These are phyloP conservation scores for Acrocalymma vagum DNA, from an alignment of 2,329 filamentous ascomycete species.

Conservation along the genomic window DNA sequence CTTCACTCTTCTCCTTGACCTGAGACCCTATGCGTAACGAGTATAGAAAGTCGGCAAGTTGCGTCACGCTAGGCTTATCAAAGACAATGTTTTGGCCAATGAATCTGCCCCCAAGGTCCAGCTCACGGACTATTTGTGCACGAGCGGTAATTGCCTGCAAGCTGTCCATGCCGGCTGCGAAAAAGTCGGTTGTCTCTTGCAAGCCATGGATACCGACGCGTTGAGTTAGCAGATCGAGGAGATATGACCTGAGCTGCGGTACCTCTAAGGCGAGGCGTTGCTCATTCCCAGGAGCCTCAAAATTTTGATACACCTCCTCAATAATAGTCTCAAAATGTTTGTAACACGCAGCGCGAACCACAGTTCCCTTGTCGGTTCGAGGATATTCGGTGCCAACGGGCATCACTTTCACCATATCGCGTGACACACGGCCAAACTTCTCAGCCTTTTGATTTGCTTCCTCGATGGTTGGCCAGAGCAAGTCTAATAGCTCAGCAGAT, in stretches of 20 bases:
- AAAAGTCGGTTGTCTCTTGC: constrained; percentile 61
- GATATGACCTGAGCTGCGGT: constrained; percentile 34
- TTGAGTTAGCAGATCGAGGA: constrained; percentile 13
- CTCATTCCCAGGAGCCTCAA: constrained; percentile 21
- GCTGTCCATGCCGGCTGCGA: constrained; percentile 64
- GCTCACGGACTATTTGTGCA: constrained; percentile 57
- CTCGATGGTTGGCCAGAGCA: constrained; percentile 58
- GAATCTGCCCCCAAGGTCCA: constrained; percentile 55
- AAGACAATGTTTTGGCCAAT: constrained; percentile 66
- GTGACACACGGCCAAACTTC: constrained; percentile 61
- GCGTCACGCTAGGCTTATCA: constrained; percentile 59
- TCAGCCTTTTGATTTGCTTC: constrained; percentile 59
- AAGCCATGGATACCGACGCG: constrained; percentile 20
- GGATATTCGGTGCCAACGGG: constrained; percentile 55
- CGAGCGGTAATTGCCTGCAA: constrained; percentile 65
- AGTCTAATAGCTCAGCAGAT: constrained; percentile 56
- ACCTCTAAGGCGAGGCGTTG: constrained; percentile 24
- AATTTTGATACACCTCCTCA: constrained; percentile 48
- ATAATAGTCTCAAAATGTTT: constrained; percentile 57
- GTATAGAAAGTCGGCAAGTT: constrained; percentile 55
- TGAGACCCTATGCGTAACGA: constrained; percentile 49
- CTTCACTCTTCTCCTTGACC: constrained; percentile 40
- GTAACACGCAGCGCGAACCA: constrained; percentile 61
- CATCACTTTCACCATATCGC: constrained; percentile 61
- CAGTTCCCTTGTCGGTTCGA: constrained; percentile 63